Percentiles rank a stretch among this genome's conserved stretches.
These are phyloP conservation scores for Cokeromyces recurvatus DNA, from an alignment of 371 early-diverging fungal genomes.

Conservation along the genomic window DNA sequence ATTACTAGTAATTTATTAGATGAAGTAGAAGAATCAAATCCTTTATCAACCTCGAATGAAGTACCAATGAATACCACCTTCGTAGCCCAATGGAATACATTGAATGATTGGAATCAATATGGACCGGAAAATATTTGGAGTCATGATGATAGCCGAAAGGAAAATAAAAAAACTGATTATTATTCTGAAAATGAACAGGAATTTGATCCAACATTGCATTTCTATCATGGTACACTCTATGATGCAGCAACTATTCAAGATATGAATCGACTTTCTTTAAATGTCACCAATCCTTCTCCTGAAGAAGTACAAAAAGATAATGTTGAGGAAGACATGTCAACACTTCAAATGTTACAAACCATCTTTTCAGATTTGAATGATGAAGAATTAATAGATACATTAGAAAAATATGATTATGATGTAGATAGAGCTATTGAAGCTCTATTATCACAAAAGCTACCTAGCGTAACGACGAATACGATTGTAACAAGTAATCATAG, in stretches of 20 bases:
- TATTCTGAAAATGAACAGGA: slow-evolving; percentile 25
- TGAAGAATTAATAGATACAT: slow-evolving; percentile 36
- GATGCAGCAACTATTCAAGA: slow-evolving; percentile 35
- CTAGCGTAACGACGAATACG: too few relatives aligned
- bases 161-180: not conserved
- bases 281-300: slow-evolving; percentile 25
- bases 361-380: slow-evolving; percentile 48
- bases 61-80: too few relatives aligned
- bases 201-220: slow-evolving; percentile 46
- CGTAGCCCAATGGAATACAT: slow-evolving; percentile 1
- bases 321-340: slow-evolving; percentile 50
- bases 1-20: slow-evolving; percentile 14
- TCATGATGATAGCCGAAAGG: too few relatives aligned
- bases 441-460: slow-evolving; percentile 14
- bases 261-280: slow-evolving; percentile 27
- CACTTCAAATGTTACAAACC: slow-evolving; percentile 50
- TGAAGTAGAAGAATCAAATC: not conserved
- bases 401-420: slow-evolving; percentile 47
- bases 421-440: slow-evolving; percentile 41
- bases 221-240: slow-evolving; percentile 33
- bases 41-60: not conserved
- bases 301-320: slow-evolving; percentile 36
- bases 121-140: slow-evolving; percentile 10
- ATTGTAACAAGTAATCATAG: too few relatives aligned
- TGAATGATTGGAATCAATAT: slow-evolving; percentile 1